Base-by-base conservation (phyloP, 75 land plant genomes). In the Pinus taeda region DNA sequence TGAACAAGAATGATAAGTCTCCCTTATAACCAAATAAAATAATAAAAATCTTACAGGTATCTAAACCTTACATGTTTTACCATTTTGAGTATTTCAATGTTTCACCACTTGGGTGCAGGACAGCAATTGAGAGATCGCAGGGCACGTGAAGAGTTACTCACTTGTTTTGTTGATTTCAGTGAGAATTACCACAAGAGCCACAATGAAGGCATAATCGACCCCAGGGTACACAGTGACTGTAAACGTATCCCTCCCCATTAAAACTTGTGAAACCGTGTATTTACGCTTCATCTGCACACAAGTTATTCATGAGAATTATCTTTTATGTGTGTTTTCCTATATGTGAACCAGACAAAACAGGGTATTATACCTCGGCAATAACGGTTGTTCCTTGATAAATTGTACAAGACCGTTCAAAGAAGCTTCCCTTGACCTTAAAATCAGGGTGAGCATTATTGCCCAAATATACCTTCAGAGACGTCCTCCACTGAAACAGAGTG, bases 181-280 rank as follows among this genome's bases (percentile, higher is more conserved):
- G 57, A 92, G 85, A 73, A 90, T 80, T 20, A 92, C 87, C 20
- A 90, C 74, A 15, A 90, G 80, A 0, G 94, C 79, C 15, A 70
- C 78, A 29, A 92, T 80, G 76, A 90, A 88, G 30, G 92, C 94
- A 71, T 84, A 83, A 62, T 92, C 92, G 5, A 92, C 85, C 57
- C 84, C 75, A 0, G 94, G 90, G 33, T 88, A 81, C 15, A 86
- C 81, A 2, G 88, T 84, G 57, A 92, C 90, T 2, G 59, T 72
- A 59, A 83, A 92, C 4, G 85, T 83, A 75, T 92, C 93, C 82
- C 86, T 90, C 6, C 81, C 93, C 15, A 88, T 33, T 49, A 92
- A 4, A 45, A 90, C 76, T 20, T 86, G 84, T 22, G 73, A n/a
- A 12, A 57, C 78, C 12, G 66, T 79, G 57, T 74, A 69, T 39